phyloP scores from a whole-genome alignment of 2,329 filamentous ascomycete genomes.

The Colletotrichum camelliae region DNA sequence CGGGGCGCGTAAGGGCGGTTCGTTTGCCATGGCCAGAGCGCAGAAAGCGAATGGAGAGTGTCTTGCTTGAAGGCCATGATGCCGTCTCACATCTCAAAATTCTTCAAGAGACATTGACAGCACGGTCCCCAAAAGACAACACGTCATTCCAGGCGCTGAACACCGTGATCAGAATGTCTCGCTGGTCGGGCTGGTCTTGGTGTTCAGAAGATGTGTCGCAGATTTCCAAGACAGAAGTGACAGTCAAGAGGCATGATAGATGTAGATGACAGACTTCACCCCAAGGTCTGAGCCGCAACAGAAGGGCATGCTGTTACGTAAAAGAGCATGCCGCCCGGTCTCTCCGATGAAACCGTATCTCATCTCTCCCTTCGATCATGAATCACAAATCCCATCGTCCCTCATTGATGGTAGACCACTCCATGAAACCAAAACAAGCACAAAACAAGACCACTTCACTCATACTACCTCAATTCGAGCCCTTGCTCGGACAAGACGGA shows the following conservation, averaged over 20 bases:
- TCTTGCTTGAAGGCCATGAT: background rate
- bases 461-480: too few relatives aligned
- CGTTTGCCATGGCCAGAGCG: background rate
- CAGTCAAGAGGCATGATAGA: background rate
- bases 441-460: background rate
- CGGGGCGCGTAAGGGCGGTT: background rate
- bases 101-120: background rate
- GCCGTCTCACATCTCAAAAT: background rate
- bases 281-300: background rate
- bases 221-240: background rate
- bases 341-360: background rate
- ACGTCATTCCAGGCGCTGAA: background rate
- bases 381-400: background rate
- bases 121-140: background rate
- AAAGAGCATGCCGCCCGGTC: background rate
- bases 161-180: background rate
- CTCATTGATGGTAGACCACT: background rate
- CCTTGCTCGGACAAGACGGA: too few relatives aligned
- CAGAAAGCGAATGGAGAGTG: background rate
- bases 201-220: background rate
- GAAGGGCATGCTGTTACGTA: background rate
- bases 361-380: background rate
- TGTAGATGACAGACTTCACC: background rate
- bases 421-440: background rate
- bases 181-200: background rate